Evolutionary conservation across 2,329 filamentous ascomycete genomes (phyloP).

Genomic region (Dactylellina parvicollis): DNA sequence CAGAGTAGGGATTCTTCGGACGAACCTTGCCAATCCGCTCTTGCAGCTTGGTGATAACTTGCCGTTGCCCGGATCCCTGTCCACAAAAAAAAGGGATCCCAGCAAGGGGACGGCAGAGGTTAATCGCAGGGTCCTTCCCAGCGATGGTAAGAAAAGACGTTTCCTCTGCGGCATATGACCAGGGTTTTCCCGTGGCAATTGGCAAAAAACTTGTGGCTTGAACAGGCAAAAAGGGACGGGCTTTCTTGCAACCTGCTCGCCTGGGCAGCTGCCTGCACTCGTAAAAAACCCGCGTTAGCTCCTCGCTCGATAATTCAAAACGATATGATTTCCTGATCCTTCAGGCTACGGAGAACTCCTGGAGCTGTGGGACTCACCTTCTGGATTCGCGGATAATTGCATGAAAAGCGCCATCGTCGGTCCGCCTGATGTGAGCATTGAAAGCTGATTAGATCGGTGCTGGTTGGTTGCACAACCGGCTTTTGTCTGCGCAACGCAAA

Average conservation of each 20-base stretch:
- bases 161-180: slow-evolving; percentile 40
- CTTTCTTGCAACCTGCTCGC: slow-evolving; percentile 14
- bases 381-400: slow-evolving; percentile 5
- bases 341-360: not conserved
- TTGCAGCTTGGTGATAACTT: slow-evolving; percentile 20
- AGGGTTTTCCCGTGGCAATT: slow-evolving; percentile 38
- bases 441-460: not conserved
- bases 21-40: slow-evolving; percentile 12
- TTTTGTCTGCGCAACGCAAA: too few species aligned
- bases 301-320: too few species aligned
- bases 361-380: slow-evolving; percentile 9
- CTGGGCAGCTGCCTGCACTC: slow-evolving; percentile 14
- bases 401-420: slow-evolving; percentile 1
- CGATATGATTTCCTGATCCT: not conserved
- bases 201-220: slow-evolving; percentile 14
- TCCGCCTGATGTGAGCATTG: not conserved
- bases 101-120: slow-evolving; percentile 48
- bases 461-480: too few species aligned
- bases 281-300: too few species aligned
- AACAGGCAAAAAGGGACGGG: slow-evolving; percentile 16
- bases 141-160: slow-evolving; percentile 13
- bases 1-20: slow-evolving; percentile 3
- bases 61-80: slow-evolving; percentile 30
- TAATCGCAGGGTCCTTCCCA: slow-evolving; percentile 41
- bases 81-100: slow-evolving; percentile 37